A percentile compares a stretch with the other conserved stretches of the same genome.
Conservation (phyloP, 2,329 filamentous ascomycete species). For the Raffaelea deltoideospora region DNA sequence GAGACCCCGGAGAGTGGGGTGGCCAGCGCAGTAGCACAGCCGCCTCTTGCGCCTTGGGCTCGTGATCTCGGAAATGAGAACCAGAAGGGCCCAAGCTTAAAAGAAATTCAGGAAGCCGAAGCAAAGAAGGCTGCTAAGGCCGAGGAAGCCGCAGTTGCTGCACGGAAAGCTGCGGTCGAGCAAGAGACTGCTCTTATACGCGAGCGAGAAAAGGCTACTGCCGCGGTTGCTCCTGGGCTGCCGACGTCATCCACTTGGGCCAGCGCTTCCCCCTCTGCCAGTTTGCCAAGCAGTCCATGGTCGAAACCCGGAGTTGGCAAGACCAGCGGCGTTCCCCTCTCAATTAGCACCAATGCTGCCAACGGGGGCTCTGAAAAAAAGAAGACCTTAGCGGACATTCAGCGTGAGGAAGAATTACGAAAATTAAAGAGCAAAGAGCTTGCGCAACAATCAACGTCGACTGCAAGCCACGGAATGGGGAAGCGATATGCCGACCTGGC, state of each 20-base stretch:
- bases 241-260: slow-evolving; percentile 86
- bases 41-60: slow-evolving; percentile 82
- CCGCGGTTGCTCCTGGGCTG: slow-evolving; percentile 57
- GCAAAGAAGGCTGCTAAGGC: slow-evolving; percentile 82
- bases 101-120: slow-evolving; percentile 93
- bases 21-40: slow-evolving; percentile 20
- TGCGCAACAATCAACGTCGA: slow-evolving; percentile 23
- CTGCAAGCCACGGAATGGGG: slow-evolving; percentile 26
- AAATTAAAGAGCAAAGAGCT: slow-evolving; percentile 57
- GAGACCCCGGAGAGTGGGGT: slow-evolving; percentile 50
- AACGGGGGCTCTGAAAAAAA: slow-evolving; percentile 36
- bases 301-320: slow-evolving; percentile 43
- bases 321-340: slow-evolving; percentile 13
- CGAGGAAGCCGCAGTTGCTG: slow-evolving; percentile 65
- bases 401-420: slow-evolving; percentile 83
- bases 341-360: slow-evolving; percentile 14
- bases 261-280: slow-evolving; percentile 54
- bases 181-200: slow-evolving; percentile 52
- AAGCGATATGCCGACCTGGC: slow-evolving; percentile 95
- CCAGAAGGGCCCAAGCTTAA: slow-evolving; percentile 78
- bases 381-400: slow-evolving; percentile 91
- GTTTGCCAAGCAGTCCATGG: slow-evolving; percentile 47
- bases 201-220: slow-evolving; percentile 41
- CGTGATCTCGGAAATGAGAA: slow-evolving; percentile 59
- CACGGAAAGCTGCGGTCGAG: slow-evolving; percentile 64